Evolutionary conservation across 2,329 filamentous ascomycete species (phyloP).

Genomic region (Neofusicoccum ribis): DNA sequence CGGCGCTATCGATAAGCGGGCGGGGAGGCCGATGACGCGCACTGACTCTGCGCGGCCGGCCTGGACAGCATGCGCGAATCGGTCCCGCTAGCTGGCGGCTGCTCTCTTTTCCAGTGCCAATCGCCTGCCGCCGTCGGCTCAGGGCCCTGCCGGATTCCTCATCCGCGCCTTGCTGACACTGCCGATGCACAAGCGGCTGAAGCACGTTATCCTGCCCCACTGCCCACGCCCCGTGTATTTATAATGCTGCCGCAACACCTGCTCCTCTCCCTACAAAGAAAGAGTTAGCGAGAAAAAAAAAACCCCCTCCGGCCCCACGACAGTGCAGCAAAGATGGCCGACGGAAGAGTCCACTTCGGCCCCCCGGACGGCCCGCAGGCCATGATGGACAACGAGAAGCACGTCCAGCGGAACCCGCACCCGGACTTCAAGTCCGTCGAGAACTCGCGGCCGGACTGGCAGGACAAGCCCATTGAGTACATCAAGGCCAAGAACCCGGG

Average conservation of each 20-base stretch:
- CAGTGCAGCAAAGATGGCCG: neutral
- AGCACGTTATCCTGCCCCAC: neutral
- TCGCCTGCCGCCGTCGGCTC: neutral
- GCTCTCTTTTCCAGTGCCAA: neutral
- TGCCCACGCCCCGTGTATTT: neutral
- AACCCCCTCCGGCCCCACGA: neutral
- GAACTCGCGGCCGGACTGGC: constrained; percentile 63
- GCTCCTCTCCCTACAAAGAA: neutral
- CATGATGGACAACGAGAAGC: constrained; percentile 48
- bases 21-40: neutral
- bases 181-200: neutral
- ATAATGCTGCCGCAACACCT: constrained; percentile 5
- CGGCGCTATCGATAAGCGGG: neutral
- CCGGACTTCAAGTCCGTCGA: constrained; percentile 75
- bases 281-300: neutral
- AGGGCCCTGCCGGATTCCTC: constrained; percentile 6
- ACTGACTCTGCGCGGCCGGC: constrained; percentile 3
- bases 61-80: neutral
- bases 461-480: constrained; percentile 53
- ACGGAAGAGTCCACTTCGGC: constrained; percentile 13
- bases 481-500: constrained; percentile 64
- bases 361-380: neutral
- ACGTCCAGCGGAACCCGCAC: constrained; percentile 65
- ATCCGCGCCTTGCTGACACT: constrained; percentile 5
- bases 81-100: neutral